Evolutionary conservation across 805 yeast genomes (phyloP).

Genomic region (Maudiozyma barnettii): DNA sequence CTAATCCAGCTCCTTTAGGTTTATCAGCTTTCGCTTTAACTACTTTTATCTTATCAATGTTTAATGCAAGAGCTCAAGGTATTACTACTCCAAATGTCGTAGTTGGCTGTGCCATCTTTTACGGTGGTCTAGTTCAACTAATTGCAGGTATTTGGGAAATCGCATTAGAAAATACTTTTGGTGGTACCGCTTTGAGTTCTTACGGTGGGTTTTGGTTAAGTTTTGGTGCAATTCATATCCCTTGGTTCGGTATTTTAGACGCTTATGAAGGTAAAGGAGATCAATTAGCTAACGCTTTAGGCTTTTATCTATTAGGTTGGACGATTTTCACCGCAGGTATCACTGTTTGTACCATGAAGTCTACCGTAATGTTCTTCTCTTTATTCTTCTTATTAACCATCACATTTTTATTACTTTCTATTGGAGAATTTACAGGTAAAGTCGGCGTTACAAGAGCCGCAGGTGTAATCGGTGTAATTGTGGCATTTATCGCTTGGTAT

Average conservation of each 20-base stretch:
- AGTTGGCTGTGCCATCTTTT: constrained; percentile 49
- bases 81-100: constrained; percentile 43
- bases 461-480: constrained; percentile 55
- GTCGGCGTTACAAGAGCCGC: constrained; percentile 42
- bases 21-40: constrained; percentile 53
- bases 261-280: constrained; percentile 37
- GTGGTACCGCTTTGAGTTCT: constrained; percentile 52
- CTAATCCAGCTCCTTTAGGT: constrained; percentile 61
- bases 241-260: constrained; percentile 48
- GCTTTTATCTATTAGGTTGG: constrained; percentile 57
- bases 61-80: constrained; percentile 47
- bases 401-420: constrained; percentile 47
- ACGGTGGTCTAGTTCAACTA: constrained; percentile 54
- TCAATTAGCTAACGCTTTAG: constrained; percentile 41
- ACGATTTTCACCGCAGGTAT: constrained; percentile 49
- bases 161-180: constrained; percentile 55
- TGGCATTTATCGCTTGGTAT: constrained; percentile 57
- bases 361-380: constrained; percentile 54
- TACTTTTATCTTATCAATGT: constrained; percentile 49
- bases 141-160: constrained; percentile 62
- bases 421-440: constrained; percentile 41
- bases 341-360: constrained; percentile 45
- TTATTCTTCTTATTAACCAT: constrained; percentile 44
- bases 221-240: constrained; percentile 49
- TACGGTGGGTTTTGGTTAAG: constrained; percentile 68